Evolutionary conservation across 2,329 filamentous ascomycete species (phyloP).

Genomic region (Cercospora beticola): DNA sequence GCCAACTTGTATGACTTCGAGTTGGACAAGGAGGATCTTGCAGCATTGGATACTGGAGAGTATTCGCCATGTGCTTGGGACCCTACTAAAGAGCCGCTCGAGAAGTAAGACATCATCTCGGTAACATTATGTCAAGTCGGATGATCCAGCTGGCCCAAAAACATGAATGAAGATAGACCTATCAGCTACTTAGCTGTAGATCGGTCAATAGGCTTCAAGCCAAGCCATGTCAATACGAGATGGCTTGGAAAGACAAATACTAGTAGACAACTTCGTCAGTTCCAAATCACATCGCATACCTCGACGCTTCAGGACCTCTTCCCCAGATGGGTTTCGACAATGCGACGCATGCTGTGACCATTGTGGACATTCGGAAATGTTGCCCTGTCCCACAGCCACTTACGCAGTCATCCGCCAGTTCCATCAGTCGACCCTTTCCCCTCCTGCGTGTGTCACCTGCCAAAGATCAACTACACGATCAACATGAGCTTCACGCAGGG

Average conservation of each 20-base stretch:
- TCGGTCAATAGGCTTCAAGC: background rate
- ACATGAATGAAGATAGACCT: background rate
- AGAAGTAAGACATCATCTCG: background rate
- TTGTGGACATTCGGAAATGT: background rate
- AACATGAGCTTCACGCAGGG: background rate
- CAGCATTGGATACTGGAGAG: slow-evolving; percentile 52
- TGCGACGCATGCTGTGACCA: background rate
- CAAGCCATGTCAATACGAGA: slow-evolving; percentile 8
- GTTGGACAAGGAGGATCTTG: slow-evolving; percentile 59
- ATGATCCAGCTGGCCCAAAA: background rate
- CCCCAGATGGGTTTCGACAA: background rate
- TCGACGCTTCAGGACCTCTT: background rate
- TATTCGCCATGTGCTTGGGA: slow-evolving; percentile 63
- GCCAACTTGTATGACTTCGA: slow-evolving; percentile 60
- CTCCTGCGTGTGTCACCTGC: background rate
- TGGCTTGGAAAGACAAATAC: background rate
- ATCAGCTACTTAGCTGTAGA: background rate
- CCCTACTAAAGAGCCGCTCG: slow-evolving; percentile 45
- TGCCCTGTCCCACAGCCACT: background rate
- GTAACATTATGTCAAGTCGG: slow-evolving; percentile 10
- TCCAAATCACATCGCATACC: background rate
- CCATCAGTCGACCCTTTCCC: background rate
- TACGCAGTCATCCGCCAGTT: background rate
- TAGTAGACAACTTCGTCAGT: background rate
- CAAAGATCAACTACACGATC: background rate